Evolutionary conservation across 2,329 filamentous ascomycete species (phyloP), one percentile per base, ranked within the genome.

Genomic region (Paracamarosporium sp.): DNA sequence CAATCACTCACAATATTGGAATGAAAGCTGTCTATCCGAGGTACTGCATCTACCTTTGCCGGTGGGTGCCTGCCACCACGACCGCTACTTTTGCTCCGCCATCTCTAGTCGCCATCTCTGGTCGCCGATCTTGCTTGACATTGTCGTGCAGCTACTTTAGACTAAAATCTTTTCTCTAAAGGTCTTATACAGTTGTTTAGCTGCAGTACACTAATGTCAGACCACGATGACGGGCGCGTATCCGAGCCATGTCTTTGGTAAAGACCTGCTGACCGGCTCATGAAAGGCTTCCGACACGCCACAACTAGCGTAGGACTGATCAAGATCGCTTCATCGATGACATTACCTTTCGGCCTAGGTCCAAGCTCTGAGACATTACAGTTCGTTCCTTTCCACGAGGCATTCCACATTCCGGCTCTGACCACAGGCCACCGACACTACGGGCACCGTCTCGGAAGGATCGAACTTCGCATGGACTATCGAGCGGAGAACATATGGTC

Each of bases 151-250:
- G 9, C 11, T 25, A 25, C 35, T n/a, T 38, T 15, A 35, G 40
- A 53, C 31, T 50, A 24, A 46, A 25, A 41, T 33, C 24, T 33
- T 43, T 11, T 24, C 40, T 24, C 27, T 8, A 12, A 22, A 7
- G 25, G 28, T 24, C 28, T 36, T 41, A 13, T 36, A 24, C 17
- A 27, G 47, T 48, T 62, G 50, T 55, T 52, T 61, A 41, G 53
- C 43, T 47, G 41, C 57, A 62, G 50, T 55, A 51, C 59, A 58
- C 61, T 61, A 55, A 57, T 22, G 22, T 53, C 45, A 35, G 13
- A 25, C 20, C 22, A 51, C 43, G 28, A 28, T 43, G 38, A 47
- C 58, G 63, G 66, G 69, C 69, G 69, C 69, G 66, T 72, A 71
- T 45, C 60, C 56, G 50, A 28, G 45, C 57, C 45, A 56, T 58